Evolutionary conservation across 225 moss, liverwort and hornwort species (phyloP), one percentile per base, ranked within the genome.

Genomic region (Polytrichum commune): DNA sequence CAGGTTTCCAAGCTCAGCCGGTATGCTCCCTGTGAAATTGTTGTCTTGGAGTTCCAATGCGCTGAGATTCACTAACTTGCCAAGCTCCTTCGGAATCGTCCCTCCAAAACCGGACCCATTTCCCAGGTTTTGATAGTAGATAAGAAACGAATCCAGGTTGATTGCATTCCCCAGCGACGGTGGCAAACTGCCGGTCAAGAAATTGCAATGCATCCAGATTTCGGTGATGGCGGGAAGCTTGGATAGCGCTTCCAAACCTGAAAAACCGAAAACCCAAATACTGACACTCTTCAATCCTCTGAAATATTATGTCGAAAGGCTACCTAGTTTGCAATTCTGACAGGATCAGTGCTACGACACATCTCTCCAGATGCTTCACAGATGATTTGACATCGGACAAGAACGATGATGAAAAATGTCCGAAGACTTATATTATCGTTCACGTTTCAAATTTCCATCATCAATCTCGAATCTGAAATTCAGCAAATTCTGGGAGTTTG

Each of bases 81-180:
- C 72, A 55, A 84, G 62, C 55, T 70, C 29, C 27, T 67, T 5
- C 5, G 83, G 79, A 62, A 83, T 73, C 46, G 69, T 10, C 16
- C 83, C 83, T 18, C 28, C n/a, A 8, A 83, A 29, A 16, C 64
- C 27, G 7, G 27, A 27, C 25, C 28, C 35, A 19, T 20, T 64
- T 3, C 76, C 69, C 0, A 28, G 71, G 8, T 53, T n/a, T 77
- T 92, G 90, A 29, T 75, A 69, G 66, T 84, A 73, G 62, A 90
- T 82, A 54, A 72, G 46, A 26, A 92, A 38, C 54, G 69, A 61
- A 57, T 18, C 60, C 24, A 92, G 84, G 29, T 72, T 74, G 19
- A 73, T 86, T 58, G 90, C 73, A 46, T 88, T 82, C 10, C 90
- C 92, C 18, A 92, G 68, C 18, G 83, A 85, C 7, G 78, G 73